These are phyloP conservation scores for Bretschneidera sinensis DNA, from an alignment of 345 rosid genomes.

Conservation along the genomic window DNA sequence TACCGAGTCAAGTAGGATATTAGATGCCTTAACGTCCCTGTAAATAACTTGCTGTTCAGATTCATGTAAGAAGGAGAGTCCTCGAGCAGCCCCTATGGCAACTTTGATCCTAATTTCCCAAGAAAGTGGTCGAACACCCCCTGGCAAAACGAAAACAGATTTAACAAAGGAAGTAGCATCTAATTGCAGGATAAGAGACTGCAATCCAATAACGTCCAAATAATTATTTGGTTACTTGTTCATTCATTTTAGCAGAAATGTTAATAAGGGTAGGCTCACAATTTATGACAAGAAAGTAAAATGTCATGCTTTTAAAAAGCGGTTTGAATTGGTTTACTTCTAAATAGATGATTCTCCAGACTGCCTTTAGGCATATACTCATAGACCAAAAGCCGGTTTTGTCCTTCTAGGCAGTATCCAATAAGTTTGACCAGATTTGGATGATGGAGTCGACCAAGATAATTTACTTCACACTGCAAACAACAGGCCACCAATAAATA, in stretches of 20 bases:
- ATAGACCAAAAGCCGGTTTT: constrained; percentile 73
- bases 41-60: constrained; percentile 60
- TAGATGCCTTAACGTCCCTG: constrained; percentile 82
- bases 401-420: constrained; percentile 65
- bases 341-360: constrained; percentile 67
- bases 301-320: background rate
- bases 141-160: constrained; percentile 27
- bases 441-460: constrained; percentile 74
- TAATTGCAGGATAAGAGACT: background rate
- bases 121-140: constrained; percentile 47
- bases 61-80: constrained; percentile 74
- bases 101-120: constrained; percentile 69
- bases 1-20: constrained; percentile 76
- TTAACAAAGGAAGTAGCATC: background rate
- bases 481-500: constrained; percentile 8
- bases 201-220: background rate
- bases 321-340: constrained; percentile 39
- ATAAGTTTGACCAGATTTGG: constrained; percentile 71
- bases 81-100: constrained; percentile 68
- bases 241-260: background rate
- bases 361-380: constrained; percentile 80
- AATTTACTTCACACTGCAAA: constrained; percentile 62
- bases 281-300: background rate
- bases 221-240: background rate
- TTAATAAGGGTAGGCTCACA: constrained; percentile 3